Base-by-base conservation (phyloP, 1,284 basidiomycete species). In the Ganoderma sp. region DNA sequence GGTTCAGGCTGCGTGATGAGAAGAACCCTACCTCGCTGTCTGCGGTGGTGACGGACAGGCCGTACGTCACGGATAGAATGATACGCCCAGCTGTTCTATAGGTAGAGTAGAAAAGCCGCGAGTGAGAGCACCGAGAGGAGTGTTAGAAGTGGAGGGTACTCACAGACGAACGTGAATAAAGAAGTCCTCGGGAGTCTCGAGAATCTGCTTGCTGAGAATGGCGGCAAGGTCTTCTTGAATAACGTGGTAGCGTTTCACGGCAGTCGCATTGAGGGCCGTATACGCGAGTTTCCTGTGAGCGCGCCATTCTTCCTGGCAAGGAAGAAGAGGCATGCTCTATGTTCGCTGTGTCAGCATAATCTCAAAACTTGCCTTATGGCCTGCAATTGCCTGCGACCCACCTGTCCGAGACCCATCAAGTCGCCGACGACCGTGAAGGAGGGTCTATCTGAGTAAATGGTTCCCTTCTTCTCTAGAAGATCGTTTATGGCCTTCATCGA, bases 401-500 rank as follows among this genome's bases (percentile, higher is more conserved):
- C 80, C 32, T 76, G 69, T 42, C 73, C 69, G 5, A 80, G 66
- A 4, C 69, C 73, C 78, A 81, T 81, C n/a, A 82, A 74, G 62
- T 82, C 79, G 6, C 80, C 75, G 4, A 76, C 76, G 41, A 81
- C 77, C 1, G 77, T 78, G 57, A 82, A 80, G 1, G 56, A 61
- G 0, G 82, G 81, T 10, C 82, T 73, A 63, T 80, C 74, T 2
- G 80, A 80, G 63, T 82, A 82, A 8, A 75, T 76, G 2, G 63
- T 68, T 1, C 75, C 75, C n/a, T 76, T 71, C 64, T 77, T 78
- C 19, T 79, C 80, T 2, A 82, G 64, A 0, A 83, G 75, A 28
- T 81, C 81, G 9, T 71, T 69, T 17, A 79, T 75, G 5, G 75
- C 71, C 19, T 77, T 68, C 14, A 78, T 64, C 12, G 78, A 77